A percentile compares a stretch with the other conserved stretches of the same genome.
Evolutionary conservation across 441 rosid species (phyloP).

Genomic region (Lepidium campestre): DNA sequence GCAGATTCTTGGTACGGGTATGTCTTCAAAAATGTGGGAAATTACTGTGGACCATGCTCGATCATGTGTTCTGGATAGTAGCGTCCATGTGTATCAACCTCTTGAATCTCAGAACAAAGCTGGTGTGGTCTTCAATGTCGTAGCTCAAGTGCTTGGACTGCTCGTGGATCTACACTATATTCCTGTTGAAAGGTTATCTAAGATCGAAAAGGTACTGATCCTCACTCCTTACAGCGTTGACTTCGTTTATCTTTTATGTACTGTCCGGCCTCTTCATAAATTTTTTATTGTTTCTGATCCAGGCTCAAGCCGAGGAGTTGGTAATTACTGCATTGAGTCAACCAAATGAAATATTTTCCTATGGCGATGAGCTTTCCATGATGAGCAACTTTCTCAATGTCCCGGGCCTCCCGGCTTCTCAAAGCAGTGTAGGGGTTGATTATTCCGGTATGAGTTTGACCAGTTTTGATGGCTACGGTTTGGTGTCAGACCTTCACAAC

Average conservation of each 20-base stretch:
- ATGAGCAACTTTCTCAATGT: slow-evolving; percentile 37
- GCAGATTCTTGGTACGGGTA: slow-evolving; percentile 95
- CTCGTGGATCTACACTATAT: slow-evolving; percentile 59
- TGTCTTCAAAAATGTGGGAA: slow-evolving; percentile 99
- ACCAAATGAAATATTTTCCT: slow-evolving; percentile 50
- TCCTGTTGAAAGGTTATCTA: slow-evolving; percentile 63
- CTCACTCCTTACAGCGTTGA: neutral
- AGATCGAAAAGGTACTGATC: slow-evolving; percentile 67
- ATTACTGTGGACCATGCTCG: slow-evolving; percentile 82
- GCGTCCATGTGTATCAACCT: slow-evolving; percentile 52
- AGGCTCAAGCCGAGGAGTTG: slow-evolving; percentile 73
- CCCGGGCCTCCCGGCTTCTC: slow-evolving; percentile 30
- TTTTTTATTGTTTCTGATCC: slow-evolving; percentile 10
- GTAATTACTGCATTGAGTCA: slow-evolving; percentile 60
- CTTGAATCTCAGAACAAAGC: slow-evolving; percentile 54
- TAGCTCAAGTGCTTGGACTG: slow-evolving; percentile 78
- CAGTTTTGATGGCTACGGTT: slow-evolving; percentile 51
- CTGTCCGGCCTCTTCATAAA: neutral
- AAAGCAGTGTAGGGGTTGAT: slow-evolving; percentile 49
- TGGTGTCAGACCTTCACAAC: slow-evolving; percentile 45
- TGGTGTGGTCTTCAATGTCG: slow-evolving; percentile 80
- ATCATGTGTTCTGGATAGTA: slow-evolving; percentile 72
- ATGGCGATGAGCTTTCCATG: slow-evolving; percentile 57
- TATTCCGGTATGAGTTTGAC: slow-evolving; percentile 46
- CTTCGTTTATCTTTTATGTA: neutral